phyloP scores from a whole-genome alignment of 2,329 filamentous ascomycete species.

The Phialocephala sp. region DNA sequence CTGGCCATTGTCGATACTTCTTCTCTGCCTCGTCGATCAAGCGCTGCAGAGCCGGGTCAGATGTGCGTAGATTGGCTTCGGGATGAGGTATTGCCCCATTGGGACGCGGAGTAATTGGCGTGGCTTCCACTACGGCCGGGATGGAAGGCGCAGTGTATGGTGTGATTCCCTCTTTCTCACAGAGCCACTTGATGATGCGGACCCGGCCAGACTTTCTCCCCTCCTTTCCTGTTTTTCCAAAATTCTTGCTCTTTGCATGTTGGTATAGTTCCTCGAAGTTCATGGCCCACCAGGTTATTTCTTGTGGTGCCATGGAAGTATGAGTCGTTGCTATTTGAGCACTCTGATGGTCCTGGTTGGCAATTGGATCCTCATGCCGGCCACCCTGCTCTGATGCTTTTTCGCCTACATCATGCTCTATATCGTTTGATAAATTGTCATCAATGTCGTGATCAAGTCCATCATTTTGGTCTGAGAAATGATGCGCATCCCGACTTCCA shows the following conservation, averaged over 20 bases:
- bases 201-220: constrained; percentile 25
- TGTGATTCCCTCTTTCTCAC: constrained; percentile 24
- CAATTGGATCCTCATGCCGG: not conserved
- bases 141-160: constrained; percentile 22
- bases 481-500: not conserved
- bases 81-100: constrained; percentile 27
- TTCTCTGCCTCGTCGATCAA: constrained; percentile 18
- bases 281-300: constrained; percentile 28
- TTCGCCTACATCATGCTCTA: not conserved
- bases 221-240: constrained; percentile 22
- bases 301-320: constrained; percentile 25
- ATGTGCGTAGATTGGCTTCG: constrained; percentile 25
- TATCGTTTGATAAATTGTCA: not conserved
- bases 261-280: constrained; percentile 28
- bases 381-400: not conserved
- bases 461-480: not conserved
- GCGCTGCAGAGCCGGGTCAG: constrained; percentile 21
- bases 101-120: constrained; percentile 5
- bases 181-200: constrained; percentile 30
- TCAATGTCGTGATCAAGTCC: not conserved
- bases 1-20: constrained; percentile 15
- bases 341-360: constrained; percentile 4
- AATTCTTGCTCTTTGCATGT: constrained; percentile 19
- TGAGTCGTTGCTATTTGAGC: constrained; percentile 2
- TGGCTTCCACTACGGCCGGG: constrained; percentile 7